Evolutionary conservation across 345 rosid species (phyloP).

Genomic region (Viola odorata): DNA sequence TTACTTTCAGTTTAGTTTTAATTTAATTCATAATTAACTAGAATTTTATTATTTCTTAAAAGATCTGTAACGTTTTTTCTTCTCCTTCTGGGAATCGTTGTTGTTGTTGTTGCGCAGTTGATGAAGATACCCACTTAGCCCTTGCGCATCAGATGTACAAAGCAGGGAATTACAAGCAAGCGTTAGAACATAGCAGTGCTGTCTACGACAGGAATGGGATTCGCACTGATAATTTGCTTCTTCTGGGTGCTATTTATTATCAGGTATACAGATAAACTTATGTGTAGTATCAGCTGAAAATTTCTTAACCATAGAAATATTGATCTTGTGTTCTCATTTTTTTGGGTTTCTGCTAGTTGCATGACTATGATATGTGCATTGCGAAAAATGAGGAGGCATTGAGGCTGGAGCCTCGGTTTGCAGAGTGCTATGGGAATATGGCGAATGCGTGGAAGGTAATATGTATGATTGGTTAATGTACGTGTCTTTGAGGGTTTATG

Average conservation of each 20-base stretch:
- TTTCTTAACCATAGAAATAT: background rate
- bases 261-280: slow-evolving; percentile 42
- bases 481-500: background rate
- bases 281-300: background rate
- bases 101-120: slow-evolving; percentile 35
- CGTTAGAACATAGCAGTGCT: slow-evolving; percentile 69
- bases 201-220: slow-evolving; percentile 68
- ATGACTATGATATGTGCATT: slow-evolving; percentile 96
- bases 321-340: background rate
- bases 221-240: slow-evolving; percentile 93
- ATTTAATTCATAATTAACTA: slow-evolving; percentile 1
- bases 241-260: slow-evolving; percentile 88
- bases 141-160: slow-evolving; percentile 86
- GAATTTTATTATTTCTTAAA: slow-evolving; percentile 13
- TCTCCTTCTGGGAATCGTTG: too few relatives aligned
- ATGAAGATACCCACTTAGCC: slow-evolving; percentile 64
- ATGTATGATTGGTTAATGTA: background rate
- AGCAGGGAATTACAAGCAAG: slow-evolving; percentile 73
- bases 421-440: slow-evolving; percentile 99
- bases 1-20: background rate
- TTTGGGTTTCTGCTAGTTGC: slow-evolving; percentile 44
- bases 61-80: background rate
- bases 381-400: slow-evolving; percentile 94
- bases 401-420: slow-evolving; percentile 79
- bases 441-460: slow-evolving; percentile 99